Base-by-base conservation (phyloP, 2,329 filamentous ascomycete genomes). In the Coniochaeta sp. region DNA sequence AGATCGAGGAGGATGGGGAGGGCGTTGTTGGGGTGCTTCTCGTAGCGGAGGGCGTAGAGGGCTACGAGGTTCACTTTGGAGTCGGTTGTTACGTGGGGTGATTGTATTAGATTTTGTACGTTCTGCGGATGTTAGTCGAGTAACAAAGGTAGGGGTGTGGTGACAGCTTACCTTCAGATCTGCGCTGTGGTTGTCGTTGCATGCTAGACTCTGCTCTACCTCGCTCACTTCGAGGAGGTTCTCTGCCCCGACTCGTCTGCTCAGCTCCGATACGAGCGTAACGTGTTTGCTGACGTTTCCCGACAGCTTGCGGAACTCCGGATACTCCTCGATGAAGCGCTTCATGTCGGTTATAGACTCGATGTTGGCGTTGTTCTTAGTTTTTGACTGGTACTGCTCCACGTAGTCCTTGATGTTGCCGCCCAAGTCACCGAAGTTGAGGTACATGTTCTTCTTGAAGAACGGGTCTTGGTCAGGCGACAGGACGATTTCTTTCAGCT, bases 271-370 rank as follows among this genome's bases (percentile, higher is more conserved):
- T 20, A 99, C 94, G 18, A 99, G 74, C 0, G 94, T 96, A 52
- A 99, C 95, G 65, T 99, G 94, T 66, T 99, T 99, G 72, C 91
- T 97, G 51, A 99, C 94, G 60, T 99, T 99, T 32, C 94, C 91
- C 2, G 94, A 96, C 1, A 99, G 81, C 63, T 96, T 95, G 53
- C 94, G 85, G 68, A 99, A 99, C 66, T 99, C 94, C 2, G 94
- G 94, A 65, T 97, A 99, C 63, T 99, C 94, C 68, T 99, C 94
- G 51, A 99, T 95, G 61, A 99, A 99, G 40, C 91, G 89, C 69
- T 99, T 99, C 95, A 99, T 99, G 66, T 99, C 94, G 51, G 87
- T 80, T 64, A 99, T 97, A 14, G 92, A 96, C 65, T 99, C 94
- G 55, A 99, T 91, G 64, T 96, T 94, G 66, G 91, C 89, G 61